Evolutionary conservation across 2,329 filamentous ascomycete species (phyloP).

Genomic region (Alternaria viburni): DNA sequence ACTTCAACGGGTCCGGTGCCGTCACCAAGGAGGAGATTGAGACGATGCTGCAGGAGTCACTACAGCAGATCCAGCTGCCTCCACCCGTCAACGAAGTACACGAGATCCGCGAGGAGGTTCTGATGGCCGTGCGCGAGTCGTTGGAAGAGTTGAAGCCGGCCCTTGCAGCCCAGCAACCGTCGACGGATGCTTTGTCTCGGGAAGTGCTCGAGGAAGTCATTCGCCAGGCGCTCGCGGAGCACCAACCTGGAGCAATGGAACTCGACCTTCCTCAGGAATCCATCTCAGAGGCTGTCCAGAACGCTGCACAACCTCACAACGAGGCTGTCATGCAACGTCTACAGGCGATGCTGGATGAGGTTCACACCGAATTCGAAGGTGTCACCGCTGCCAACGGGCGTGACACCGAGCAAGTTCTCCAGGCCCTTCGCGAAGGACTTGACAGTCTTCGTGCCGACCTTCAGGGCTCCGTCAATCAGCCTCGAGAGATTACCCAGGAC

Average conservation of each 20-base stretch:
- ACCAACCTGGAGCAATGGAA: slow-evolving; percentile 51
- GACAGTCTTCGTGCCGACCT: slow-evolving; percentile 81
- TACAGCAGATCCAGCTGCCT: slow-evolving; percentile 81
- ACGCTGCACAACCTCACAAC: slow-evolving; percentile 61
- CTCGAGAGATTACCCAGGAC: slow-evolving; percentile 71
- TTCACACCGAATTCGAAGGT: slow-evolving; percentile 73
- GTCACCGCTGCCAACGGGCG: slow-evolving; percentile 79
- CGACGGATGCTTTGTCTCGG: slow-evolving; percentile 56
- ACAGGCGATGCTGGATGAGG: slow-evolving; percentile 64
- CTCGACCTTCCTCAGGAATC: slow-evolving; percentile 58
- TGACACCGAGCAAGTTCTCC: slow-evolving; percentile 86
- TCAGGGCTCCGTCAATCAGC: slow-evolving; percentile 78
- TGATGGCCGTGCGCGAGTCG: slow-evolving; percentile 83
- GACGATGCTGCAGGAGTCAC: slow-evolving; percentile 80
- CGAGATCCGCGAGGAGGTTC: slow-evolving; percentile 81
- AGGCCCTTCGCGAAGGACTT: slow-evolving; percentile 85
- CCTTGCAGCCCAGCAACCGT: slow-evolving; percentile 47
- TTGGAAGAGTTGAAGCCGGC: slow-evolving; percentile 77
- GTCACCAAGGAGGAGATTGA: slow-evolving; percentile 86
- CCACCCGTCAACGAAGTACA: slow-evolving; percentile 71
- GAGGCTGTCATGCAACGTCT: slow-evolving; percentile 67
- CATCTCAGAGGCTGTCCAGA: slow-evolving; percentile 64
- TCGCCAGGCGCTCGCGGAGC: slow-evolving; percentile 62
- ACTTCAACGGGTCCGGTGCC: slow-evolving; percentile 66
- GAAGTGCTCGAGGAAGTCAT: slow-evolving; percentile 65